Percentiles rank a stretch among this genome's conserved stretches.
Conservation (phyloP, 139 green algal genomes). For the Micromonas pusilla region DNA sequence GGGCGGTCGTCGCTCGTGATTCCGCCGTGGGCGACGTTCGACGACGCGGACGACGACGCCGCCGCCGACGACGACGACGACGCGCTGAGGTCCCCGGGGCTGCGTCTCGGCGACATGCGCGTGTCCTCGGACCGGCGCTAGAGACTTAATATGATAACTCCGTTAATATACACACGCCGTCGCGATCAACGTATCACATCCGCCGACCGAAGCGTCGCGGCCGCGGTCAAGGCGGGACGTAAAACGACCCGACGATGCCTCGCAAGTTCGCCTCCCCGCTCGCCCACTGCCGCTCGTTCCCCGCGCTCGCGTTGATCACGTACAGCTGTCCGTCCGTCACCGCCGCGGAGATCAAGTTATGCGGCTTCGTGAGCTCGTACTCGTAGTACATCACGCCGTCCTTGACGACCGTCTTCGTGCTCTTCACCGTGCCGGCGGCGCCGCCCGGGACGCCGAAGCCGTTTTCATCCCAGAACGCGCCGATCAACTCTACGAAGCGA, state of each 20-base stretch:
- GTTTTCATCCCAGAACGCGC: slow-evolving; percentile 23
- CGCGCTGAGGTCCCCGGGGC: too few species aligned
- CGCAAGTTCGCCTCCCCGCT: neutral
- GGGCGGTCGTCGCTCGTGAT: too few species aligned
- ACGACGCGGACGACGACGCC: too few species aligned
- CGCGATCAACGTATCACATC: too few species aligned
- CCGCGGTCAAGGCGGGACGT: neutral
- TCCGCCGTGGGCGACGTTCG: too few species aligned
- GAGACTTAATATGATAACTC: too few species aligned
- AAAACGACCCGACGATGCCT: slow-evolving; percentile 3
- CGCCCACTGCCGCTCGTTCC: neutral
- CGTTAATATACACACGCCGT: too few species aligned
- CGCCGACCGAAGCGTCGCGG: too few species aligned
- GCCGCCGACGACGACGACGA: too few species aligned
- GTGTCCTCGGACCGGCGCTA: too few species aligned
- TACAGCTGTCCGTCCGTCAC: slow-evolving; percentile 3
- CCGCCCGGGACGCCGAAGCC: slow-evolving; percentile 6
- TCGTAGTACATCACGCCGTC: slow-evolving; percentile 12
- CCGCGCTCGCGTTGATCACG: slow-evolving; percentile 5
- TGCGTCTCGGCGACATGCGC: too few species aligned
- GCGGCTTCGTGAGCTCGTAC: slow-evolving; percentile 2
- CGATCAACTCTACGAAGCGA: slow-evolving; percentile 12
- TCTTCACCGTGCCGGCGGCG: neutral
- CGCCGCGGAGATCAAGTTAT: slow-evolving; percentile 4
- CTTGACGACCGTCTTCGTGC: neutral